Evolutionary conservation across 192 early-diverging fungal species (phyloP).

Genomic region (Coemansia furcata): DNA sequence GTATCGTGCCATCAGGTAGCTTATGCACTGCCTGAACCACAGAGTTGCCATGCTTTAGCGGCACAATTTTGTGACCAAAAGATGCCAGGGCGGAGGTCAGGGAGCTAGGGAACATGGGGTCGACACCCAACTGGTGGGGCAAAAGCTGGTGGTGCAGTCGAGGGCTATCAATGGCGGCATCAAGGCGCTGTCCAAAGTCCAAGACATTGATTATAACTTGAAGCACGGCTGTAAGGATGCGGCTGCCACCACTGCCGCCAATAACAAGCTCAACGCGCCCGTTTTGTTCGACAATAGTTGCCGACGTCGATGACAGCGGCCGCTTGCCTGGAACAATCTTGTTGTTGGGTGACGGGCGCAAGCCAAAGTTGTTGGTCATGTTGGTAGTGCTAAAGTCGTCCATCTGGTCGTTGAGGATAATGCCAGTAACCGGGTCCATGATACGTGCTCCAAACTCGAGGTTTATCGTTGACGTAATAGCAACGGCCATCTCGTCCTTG

Average conservation of each 20-base stretch:
- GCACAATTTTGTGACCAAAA: slow-evolving; percentile 50
- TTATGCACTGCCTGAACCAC: slow-evolving; percentile 59
- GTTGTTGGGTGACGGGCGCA: slow-evolving; percentile 83
- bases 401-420: slow-evolving; percentile 96
- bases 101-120: slow-evolving; percentile 41
- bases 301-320: slow-evolving; percentile 65
- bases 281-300: slow-evolving; percentile 39
- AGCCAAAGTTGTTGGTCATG: slow-evolving; percentile 70
- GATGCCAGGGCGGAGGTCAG: slow-evolving; percentile 32
- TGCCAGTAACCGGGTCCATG: slow-evolving; percentile 80
- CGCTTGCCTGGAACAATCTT: slow-evolving; percentile 76
- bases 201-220: slow-evolving; percentile 74
- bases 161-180: slow-evolving; percentile 67
- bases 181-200: slow-evolving; percentile 66
- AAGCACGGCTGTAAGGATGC: slow-evolving; percentile 75
- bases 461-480: slow-evolving; percentile 88
- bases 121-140: slow-evolving; percentile 64
- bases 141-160: slow-evolving; percentile 91
- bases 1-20: slow-evolving; percentile 42
- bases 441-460: slow-evolving; percentile 85
- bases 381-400: slow-evolving; percentile 89
- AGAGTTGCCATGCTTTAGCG: slow-evolving; percentile 37
- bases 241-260: slow-evolving; percentile 87
- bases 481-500: slow-evolving; percentile 70
- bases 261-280: slow-evolving; percentile 66